These are phyloP conservation scores for Microsporum audouinii DNA, from an alignment of 2,329 filamentous ascomycete species.

Conservation along the genomic window DNA sequence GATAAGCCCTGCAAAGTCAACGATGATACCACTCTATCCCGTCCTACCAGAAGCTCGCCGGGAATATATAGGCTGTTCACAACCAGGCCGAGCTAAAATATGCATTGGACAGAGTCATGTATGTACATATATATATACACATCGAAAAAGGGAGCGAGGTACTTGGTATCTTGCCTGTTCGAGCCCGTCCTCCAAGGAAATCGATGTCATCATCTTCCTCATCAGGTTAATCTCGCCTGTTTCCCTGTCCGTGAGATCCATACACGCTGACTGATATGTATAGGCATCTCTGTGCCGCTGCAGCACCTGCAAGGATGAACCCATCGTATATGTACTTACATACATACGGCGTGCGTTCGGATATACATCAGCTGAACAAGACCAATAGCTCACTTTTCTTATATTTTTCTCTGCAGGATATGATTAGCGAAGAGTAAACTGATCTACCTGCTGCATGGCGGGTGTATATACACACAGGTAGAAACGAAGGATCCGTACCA, in stretches of 20 bases:
- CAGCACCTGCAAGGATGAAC: neutral
- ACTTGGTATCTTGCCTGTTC: neutral
- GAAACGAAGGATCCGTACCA: neutral
- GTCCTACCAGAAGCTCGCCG: neutral
- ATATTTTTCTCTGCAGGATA: neutral
- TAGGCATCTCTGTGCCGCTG: neutral
- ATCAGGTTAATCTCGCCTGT: neutral
- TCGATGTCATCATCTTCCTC: neutral
- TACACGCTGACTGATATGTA: neutral
- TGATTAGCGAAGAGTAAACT: neutral
- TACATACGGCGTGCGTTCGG: neutral
- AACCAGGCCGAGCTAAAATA: neutral
- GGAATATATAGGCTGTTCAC: neutral
- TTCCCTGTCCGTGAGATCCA: neutral
- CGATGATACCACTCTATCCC: neutral
- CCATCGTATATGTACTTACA: neutral
- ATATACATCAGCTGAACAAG: neutral
- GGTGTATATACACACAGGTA: neutral
- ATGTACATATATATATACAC: neutral
- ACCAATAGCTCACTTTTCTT: neutral
- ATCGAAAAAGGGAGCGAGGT: neutral
- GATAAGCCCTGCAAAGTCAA: neutral
- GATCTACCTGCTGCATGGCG: neutral
- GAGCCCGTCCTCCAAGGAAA: neutral
- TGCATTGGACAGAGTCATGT: neutral